phyloP scores from a whole-genome alignment of 129 eudicot species.

The Pulicaria dysenterica region DNA sequence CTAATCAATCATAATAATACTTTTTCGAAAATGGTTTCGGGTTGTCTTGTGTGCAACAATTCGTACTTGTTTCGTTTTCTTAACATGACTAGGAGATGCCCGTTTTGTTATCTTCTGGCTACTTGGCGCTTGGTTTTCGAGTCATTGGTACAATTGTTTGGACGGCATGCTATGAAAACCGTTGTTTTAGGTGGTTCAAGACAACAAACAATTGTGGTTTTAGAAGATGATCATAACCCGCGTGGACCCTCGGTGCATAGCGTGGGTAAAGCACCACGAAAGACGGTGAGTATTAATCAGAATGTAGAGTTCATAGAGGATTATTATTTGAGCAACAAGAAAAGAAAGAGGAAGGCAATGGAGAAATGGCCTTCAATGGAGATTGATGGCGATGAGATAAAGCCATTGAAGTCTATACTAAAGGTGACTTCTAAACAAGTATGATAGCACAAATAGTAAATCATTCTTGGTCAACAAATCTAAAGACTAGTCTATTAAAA shows the following conservation, averaged over 20 bases:
- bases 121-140: slow-evolving; percentile 13
- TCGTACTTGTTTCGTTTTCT: slow-evolving; percentile 19
- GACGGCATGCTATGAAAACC: slow-evolving; percentile 35
- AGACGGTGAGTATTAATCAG: slow-evolving; percentile 57
- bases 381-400: slow-evolving; percentile 31
- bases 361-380: slow-evolving; percentile 42
- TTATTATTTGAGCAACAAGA: slow-evolving; percentile 25
- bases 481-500: background rate
- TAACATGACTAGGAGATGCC: slow-evolving; percentile 30
- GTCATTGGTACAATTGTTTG: slow-evolving; percentile 28
- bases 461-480: slow-evolving; percentile 18
- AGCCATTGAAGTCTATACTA: slow-evolving; percentile 61
- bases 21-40: slow-evolving; percentile 23
- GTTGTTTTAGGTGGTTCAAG: slow-evolving; percentile 43
- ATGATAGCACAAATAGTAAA: slow-evolving; percentile 6
- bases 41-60: slow-evolving; percentile 36
- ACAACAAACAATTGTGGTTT: slow-evolving; percentile 13
- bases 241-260: slow-evolving; percentile 9
- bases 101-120: slow-evolving; percentile 29
- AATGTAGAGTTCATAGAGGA: slow-evolving; percentile 47
- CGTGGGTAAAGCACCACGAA: slow-evolving; percentile 29
- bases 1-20: slow-evolving; percentile 9
- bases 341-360: slow-evolving; percentile 39
- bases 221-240: slow-evolving; percentile 25
- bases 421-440: slow-evolving; percentile 45